Evolutionary conservation across 805 yeast genomes (phyloP).

Genomic region (Wickerhamiella qilinensis): DNA sequence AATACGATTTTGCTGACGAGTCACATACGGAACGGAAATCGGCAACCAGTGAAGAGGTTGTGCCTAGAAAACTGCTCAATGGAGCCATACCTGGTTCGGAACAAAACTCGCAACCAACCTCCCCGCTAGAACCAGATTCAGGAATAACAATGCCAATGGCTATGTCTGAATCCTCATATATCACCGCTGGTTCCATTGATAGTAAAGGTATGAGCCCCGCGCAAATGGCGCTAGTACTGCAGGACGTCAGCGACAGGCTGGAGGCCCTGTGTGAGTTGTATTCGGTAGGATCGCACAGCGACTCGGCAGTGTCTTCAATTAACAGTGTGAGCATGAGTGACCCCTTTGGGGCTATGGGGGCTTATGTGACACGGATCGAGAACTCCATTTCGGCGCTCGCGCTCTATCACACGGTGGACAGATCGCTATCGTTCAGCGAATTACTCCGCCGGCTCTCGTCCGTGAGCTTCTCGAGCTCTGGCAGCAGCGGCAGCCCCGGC

Average conservation of each 20-base stretch:
- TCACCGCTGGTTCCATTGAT: background rate
- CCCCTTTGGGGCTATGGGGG: conserved; percentile 31
- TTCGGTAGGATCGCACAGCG: background rate
- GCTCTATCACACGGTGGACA: conserved; percentile 9
- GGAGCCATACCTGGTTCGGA: background rate
- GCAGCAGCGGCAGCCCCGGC: no score
- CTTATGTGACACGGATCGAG: conserved; percentile 54
- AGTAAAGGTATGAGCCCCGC: background rate
- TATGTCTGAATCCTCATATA: background rate
- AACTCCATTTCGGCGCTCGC: conserved; percentile 32
- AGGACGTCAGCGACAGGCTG: background rate
- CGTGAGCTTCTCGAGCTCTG: no score
- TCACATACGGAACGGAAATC: background rate
- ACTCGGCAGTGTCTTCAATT: background rate
- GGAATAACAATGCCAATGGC: background rate
- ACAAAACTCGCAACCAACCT: background rate
- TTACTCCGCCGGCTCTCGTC: background rate
- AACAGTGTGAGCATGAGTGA: conserved; percentile 2
- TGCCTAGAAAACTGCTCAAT: background rate
- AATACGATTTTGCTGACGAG: conserved; percentile 7
- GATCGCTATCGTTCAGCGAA: background rate
- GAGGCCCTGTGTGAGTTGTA: conserved; percentile 2
- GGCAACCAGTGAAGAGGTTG: conserved; percentile 16
- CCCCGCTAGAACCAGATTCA: background rate
- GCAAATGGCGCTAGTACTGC: no score